These are phyloP conservation scores for Anisodus tanguticus DNA, from an alignment of 257 asterid genomes.

Conservation along the genomic window DNA sequence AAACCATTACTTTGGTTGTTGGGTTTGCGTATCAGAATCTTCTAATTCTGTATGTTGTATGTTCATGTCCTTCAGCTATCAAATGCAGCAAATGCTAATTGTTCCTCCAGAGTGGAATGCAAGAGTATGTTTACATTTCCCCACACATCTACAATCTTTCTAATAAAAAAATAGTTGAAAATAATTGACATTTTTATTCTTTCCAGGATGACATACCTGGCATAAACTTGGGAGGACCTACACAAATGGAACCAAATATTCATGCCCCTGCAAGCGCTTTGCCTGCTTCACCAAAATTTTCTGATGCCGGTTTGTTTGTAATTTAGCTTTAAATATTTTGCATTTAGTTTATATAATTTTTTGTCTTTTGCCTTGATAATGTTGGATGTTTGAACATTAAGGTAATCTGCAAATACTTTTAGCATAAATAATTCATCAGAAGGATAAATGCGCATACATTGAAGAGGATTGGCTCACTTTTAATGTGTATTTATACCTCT, in stretches of 20 bases:
- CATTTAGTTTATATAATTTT: not conserved
- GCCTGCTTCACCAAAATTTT: not conserved
- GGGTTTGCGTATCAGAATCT: conserved; percentile 24
- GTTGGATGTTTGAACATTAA: not conserved
- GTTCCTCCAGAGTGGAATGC: conserved; percentile 29
- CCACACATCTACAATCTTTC: conserved; percentile 8
- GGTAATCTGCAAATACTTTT: not conserved
- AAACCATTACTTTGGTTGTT: not conserved
- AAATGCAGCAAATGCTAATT: not conserved
- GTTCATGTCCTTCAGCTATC: conserved; percentile 42
- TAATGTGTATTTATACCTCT: not conserved
- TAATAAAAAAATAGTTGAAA: not conserved
- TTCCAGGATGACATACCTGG: conserved; percentile 40
- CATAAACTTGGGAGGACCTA: conserved; percentile 31
- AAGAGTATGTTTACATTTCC: conserved; percentile 36
- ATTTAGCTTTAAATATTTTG: not conserved
- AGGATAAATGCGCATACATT: not conserved
- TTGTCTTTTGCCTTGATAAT: not conserved
- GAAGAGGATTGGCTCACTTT: not conserved
- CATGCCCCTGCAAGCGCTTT: not conserved
- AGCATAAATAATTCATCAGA: conserved; percentile 6
- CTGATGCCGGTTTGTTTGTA: conserved; percentile 28
- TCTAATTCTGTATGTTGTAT: conserved; percentile 23
- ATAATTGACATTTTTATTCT: conserved; percentile 27
- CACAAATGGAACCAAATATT: conserved; percentile 29